Evolutionary conservation across 1,139 yeast genomes (phyloP), one percentile per base, ranked within the genome.

Genomic region (Suhomyces bribrorum): DNA sequence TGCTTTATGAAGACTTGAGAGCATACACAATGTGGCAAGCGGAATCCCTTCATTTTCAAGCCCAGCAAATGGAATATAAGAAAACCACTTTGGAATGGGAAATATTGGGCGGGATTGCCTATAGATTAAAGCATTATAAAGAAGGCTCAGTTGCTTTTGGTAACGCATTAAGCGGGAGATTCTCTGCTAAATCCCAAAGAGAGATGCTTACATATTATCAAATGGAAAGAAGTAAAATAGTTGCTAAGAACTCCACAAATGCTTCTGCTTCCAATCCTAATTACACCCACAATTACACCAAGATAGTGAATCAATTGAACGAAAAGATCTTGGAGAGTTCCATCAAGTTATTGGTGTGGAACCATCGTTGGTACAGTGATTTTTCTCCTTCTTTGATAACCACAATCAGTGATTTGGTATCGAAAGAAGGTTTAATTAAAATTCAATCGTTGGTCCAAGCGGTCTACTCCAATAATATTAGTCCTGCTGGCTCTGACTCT

Each of bases 291-390:
- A 67, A 62, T 44, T 62, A 59, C 47, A 62, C 74, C 17, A 75
- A 77, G 45, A 51, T 66, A 41, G 63, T 75, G 33, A 66, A 72
- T 44, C 77, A 70, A 43, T 60, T 81, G 40, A 81, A 82, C 54
- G 81, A 77, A 38, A 73, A 75, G 46, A 79, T 86, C 14, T 69
- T 89, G 49, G 92, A 85, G 45, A 68, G 86, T 29, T 67, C 83
- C 43, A 87, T 89, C 34, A 85, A 84, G 52, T 68, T 92, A 41
- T 69, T 85, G 26, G 95, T 95, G 14, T 92, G 97, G 97, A 86
- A 89, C 57, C 97, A 89, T 62, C 80, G 98, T 57, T 94, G 98
- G 98, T 94, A 92, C 64, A 78, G 82, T 47, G 96, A 90, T 50
- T 90, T 89, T 54, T 83, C 95, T 7, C 87, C 94, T 18, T 69